Conservation (phyloP, 495 filamentous ascomycete species). For the Neurospora sp. region DNA sequence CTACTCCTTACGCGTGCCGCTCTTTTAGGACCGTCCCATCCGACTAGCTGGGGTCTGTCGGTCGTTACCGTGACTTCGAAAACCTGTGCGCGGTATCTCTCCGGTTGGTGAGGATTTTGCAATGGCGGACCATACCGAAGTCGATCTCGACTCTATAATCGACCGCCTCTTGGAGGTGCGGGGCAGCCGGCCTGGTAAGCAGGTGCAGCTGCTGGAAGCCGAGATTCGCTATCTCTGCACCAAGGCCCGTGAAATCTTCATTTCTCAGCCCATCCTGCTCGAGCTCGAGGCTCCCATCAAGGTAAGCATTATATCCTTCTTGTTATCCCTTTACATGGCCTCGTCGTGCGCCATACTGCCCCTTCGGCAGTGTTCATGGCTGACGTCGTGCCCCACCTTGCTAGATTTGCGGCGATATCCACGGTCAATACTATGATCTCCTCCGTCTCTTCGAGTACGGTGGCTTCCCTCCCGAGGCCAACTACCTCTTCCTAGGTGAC, state of each 20-base stretch:
- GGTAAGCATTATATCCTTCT: constrained; percentile 43
- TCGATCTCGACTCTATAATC: constrained; percentile 99
- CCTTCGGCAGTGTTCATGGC: not conserved
- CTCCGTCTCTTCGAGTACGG: constrained; percentile 97
- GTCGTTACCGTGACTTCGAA: constrained; percentile 19
- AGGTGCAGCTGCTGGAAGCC: constrained; percentile 91
- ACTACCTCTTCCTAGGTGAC: constrained; percentile 98
- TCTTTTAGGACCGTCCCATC: constrained; percentile 2
- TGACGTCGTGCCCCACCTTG: constrained; percentile 8
- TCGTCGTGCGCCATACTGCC: not conserved
- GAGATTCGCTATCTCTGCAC: constrained; percentile 98
- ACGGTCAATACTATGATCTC: constrained; percentile 98
- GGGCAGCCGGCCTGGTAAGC: constrained; percentile 95
- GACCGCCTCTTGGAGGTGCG: constrained; percentile 95
- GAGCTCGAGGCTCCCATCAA: constrained; percentile 98
- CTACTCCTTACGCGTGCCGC: constrained; percentile 7
- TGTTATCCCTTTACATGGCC: not conserved
- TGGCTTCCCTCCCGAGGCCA: constrained; percentile 95
- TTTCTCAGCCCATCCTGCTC: constrained; percentile 94
- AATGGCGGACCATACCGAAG: constrained; percentile 96
- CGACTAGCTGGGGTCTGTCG: constrained; percentile 16
- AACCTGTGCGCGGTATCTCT: constrained; percentile 23
- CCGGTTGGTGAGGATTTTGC: constrained; percentile 34
- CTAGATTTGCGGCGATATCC: constrained; percentile 98
- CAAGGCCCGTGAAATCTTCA: constrained; percentile 98